These are phyloP conservation scores for Tolypocladium ovalisporum DNA, from an alignment of 2,329 filamentous ascomycete species.

Conservation along the genomic window DNA sequence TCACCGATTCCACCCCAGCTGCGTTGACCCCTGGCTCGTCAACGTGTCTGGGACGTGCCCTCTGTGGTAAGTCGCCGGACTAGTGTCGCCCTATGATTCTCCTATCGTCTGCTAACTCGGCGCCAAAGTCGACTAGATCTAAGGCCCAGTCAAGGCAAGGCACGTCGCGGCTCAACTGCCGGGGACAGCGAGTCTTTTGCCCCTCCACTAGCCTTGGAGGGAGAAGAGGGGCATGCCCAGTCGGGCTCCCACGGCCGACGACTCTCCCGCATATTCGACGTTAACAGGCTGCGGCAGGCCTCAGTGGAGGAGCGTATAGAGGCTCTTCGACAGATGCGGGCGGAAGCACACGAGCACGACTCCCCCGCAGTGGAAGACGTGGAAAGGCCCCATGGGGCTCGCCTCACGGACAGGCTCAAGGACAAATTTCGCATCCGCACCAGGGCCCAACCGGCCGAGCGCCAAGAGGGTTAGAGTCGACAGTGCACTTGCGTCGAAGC, in stretches of 20 bases:
- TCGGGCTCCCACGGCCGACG: slow-evolving; percentile 28
- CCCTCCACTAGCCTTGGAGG: slow-evolving; percentile 30
- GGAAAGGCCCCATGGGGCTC: slow-evolving; percentile 29
- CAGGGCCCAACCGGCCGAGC: slow-evolving; percentile 24
- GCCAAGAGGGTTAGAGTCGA: not conserved
- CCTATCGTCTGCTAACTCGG: slow-evolving; percentile 8
- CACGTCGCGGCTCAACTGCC: slow-evolving; percentile 5
- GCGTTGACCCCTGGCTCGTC: slow-evolving; percentile 59
- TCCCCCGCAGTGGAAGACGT: slow-evolving; percentile 15
- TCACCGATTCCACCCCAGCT: slow-evolving; percentile 57
- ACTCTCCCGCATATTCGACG: slow-evolving; percentile 42
- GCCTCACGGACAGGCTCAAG: slow-evolving; percentile 36
- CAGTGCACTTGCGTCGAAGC: not conserved
- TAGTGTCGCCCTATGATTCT: no score
- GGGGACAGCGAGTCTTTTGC: slow-evolving; percentile 17
- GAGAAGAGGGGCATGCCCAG: slow-evolving; percentile 18
- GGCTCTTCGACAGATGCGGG: slow-evolving; percentile 36
- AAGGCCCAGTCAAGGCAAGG: slow-evolving; percentile 25
- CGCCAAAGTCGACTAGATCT: slow-evolving; percentile 41
- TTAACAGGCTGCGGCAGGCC: slow-evolving; percentile 47
- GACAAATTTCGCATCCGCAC: slow-evolving; percentile 44
- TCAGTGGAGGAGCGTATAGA: slow-evolving; percentile 52
- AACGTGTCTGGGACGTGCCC: slow-evolving; percentile 62
- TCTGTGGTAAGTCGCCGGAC: slow-evolving; percentile 43
- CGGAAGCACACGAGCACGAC: slow-evolving; percentile 11